Conservation (phyloP, 2,329 filamentous ascomycete species). For the Claviceps sp. region DNA sequence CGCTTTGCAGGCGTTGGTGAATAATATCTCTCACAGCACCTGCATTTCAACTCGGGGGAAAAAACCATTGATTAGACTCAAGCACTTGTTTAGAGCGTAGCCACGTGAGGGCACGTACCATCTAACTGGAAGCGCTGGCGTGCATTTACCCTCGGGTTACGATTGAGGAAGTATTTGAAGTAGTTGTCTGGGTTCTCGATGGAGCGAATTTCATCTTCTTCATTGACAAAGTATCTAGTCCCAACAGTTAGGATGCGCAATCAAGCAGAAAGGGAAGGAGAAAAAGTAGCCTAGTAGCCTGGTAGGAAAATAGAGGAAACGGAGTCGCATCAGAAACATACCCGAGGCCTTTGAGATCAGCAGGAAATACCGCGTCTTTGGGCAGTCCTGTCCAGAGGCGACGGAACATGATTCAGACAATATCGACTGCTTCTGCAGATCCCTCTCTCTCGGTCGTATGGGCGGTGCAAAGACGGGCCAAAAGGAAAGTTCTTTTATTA, state of each 20-base stretch:
- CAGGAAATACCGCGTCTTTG: constrained; percentile 52
- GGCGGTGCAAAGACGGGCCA: neutral
- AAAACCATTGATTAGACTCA: neutral
- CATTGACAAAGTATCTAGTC: constrained; percentile 63
- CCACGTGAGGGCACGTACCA: constrained; percentile 27
- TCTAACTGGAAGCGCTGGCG: constrained; percentile 64
- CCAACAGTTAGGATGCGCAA: neutral
- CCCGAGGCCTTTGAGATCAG: constrained; percentile 59
- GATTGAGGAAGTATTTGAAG: constrained; percentile 62
- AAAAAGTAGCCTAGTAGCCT: neutral
- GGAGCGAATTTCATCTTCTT: constrained; percentile 59
- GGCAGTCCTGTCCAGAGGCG: constrained; percentile 56
- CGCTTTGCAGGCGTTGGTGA: constrained; percentile 42
- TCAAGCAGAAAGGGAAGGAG: neutral
- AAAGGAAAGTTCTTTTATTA: neutral
- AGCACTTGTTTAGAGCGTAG: too few relatives aligned
- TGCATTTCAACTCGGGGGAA: constrained; percentile 17
- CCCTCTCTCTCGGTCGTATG: neutral
- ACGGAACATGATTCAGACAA: constrained; percentile 49
- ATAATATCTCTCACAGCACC: constrained; percentile 51
- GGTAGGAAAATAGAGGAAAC: neutral
- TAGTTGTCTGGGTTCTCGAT: constrained; percentile 53
- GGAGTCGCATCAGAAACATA: constrained; percentile 19
- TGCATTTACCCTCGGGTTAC: constrained; percentile 65
- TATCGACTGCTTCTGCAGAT: neutral